Evolutionary conservation across 2,329 filamentous ascomycete species (phyloP).

Genomic region (Claviceps quebecensis): DNA sequence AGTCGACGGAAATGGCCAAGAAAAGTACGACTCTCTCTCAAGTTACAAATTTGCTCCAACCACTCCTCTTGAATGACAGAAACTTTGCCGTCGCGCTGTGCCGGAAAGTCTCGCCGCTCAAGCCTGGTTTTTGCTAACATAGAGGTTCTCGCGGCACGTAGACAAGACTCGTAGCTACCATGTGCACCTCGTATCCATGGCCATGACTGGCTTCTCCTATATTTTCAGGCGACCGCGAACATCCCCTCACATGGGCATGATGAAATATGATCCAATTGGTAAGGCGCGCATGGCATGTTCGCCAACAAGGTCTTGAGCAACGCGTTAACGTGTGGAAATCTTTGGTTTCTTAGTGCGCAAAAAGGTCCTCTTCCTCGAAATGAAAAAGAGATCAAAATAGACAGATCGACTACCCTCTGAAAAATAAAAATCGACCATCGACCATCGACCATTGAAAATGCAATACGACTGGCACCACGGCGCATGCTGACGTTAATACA

Average conservation of each 20-base stretch:
- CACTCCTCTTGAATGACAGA: background rate
- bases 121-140: background rate
- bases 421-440: background rate
- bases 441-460: background rate
- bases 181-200: slow-evolving; percentile 95
- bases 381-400: slow-evolving; percentile 62
- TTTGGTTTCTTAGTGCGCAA: slow-evolving; percentile 55
- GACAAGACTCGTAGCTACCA: slow-evolving; percentile 84
- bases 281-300: slow-evolving; percentile 16
- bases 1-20: slow-evolving; percentile 11
- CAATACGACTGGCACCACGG: background rate
- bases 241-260: slow-evolving; percentile 79
- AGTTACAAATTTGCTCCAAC: background rate
- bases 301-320: background rate
- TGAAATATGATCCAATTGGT: slow-evolving; percentile 98
- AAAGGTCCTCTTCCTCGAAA: slow-evolving; percentile 90
- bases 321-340: background rate
- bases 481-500: slow-evolving; percentile 13
- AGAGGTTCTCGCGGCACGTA: slow-evolving; percentile 20
- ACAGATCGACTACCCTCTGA: background rate
- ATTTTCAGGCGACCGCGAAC: slow-evolving; percentile 72
- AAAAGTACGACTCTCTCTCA: slow-evolving; percentile 8
- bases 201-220: slow-evolving; percentile 96
- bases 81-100: background rate
- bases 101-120: background rate